Evolutionary conservation across 1,284 basidiomycete species (phyloP), one percentile per base, ranked within the genome.

Genomic region (Apiotrichum akiyoshidainum): DNA sequence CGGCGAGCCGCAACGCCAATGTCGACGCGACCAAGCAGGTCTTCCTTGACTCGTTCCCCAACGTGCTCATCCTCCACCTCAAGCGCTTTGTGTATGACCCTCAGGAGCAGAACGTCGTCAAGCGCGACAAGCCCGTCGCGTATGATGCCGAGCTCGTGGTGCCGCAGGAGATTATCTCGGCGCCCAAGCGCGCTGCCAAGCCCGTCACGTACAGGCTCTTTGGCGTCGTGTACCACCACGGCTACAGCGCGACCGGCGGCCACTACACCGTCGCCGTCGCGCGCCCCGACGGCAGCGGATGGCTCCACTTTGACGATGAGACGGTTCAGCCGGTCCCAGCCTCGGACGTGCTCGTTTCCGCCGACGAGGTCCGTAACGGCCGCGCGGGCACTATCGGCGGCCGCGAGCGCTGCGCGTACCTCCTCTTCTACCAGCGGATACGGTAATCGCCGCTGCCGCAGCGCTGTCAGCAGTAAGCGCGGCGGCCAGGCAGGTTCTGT

Each of bases 261-360:
- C 94, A 98, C 77, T 99, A 98, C 80, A 99, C 94, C 1, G 85
- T 96, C 46, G 89, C 94, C 64, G 89, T 96, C 1, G 80, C 94
- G 10, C 87, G 92, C 61, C 88, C 90, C 21, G 64, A 77, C 68
- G 61, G 49, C 75, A 71, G 65, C 78, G 69, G 86, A 83, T 98
- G 91, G 95, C 83, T 96, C 59, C 87, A 94, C 62, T 90, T 97
- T 58, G 94, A 97, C 76, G 94, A 97, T 70, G 92, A 95, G 75
- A 79, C 87, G 7, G 88, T 92, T n/a, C 85, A 85, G 35, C 86
- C 89, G 60, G 83, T 94, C 44, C 80, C 84, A n/a, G 79, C 81
- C 1, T 87, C 89, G 47, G 87, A 92, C 68, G 89, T 93, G 46
- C 87, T 91, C 69, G 85, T 82, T n/a, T 67, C 68, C n/a, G 66